Percentiles rank a stretch among this genome's conserved stretches.
phyloP scores from a whole-genome alignment of 2,329 filamentous ascomycete genomes.

The Alternaria triticina region DNA sequence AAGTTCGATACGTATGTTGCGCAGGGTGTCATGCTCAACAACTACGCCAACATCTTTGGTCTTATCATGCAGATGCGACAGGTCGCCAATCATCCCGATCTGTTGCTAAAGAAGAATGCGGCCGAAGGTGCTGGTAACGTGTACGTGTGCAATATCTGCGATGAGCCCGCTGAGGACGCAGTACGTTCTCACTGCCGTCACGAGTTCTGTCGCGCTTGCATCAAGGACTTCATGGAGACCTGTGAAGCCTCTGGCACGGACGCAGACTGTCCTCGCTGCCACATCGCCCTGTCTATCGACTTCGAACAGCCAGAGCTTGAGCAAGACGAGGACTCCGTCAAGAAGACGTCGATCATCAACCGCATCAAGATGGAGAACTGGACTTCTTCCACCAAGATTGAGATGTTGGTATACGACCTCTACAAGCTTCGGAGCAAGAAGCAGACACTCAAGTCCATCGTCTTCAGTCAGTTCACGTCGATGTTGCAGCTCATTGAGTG shows the following conservation, averaged over 20 bases:
- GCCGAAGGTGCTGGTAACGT: slow-evolving; percentile 86
- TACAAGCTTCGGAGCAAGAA: slow-evolving; percentile 92
- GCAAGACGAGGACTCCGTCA: slow-evolving; percentile 83
- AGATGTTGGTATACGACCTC: slow-evolving; percentile 91
- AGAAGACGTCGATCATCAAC: slow-evolving; percentile 98
- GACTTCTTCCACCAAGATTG: slow-evolving; percentile 98
- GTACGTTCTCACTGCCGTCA: slow-evolving; percentile 92
- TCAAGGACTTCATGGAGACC: slow-evolving; percentile 79
- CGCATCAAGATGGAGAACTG: slow-evolving; percentile 99
- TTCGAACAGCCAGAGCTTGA: slow-evolving; percentile 95
- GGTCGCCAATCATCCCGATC: slow-evolving; percentile 92
- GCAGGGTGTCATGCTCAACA: slow-evolving; percentile 86
- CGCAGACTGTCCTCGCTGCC: slow-evolving; percentile 84
- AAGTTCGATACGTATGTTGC: slow-evolving; percentile 96
- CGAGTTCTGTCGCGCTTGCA: slow-evolving; percentile 85
- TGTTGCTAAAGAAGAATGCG: slow-evolving; percentile 84
- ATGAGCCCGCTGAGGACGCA: slow-evolving; percentile 93
- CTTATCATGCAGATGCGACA: slow-evolving; percentile 99
- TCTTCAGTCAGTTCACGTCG: slow-evolving; percentile 95
- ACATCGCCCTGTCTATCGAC: slow-evolving; percentile 88
- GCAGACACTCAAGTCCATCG: slow-evolving; percentile 93
- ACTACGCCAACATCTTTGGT: slow-evolving; percentile 97
- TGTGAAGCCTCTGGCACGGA: slow-evolving; percentile 67
- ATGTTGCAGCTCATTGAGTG: slow-evolving; percentile 98
- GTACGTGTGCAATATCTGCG: slow-evolving; percentile 91